These are phyloP conservation scores for Fusarium armeniacum DNA, from an alignment of 2,329 filamentous ascomycete genomes.

Conservation along the genomic window DNA sequence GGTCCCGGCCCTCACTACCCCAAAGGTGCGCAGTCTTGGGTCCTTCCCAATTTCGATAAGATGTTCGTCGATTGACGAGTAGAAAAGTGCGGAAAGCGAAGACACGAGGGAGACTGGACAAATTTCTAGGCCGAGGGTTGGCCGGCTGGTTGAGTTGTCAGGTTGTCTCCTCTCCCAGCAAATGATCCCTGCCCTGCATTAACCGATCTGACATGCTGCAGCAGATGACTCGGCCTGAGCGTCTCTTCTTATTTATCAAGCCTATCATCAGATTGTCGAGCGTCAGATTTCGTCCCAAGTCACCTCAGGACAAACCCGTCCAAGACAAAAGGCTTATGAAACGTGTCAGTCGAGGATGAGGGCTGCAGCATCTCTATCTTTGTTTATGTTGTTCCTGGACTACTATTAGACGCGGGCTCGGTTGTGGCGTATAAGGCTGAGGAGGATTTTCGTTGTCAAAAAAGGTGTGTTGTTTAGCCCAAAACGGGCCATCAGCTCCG, in stretches of 20 bases:
- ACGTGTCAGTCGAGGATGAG: slow-evolving; percentile 23
- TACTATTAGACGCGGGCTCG: slow-evolving; percentile 7
- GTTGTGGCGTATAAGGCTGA: slow-evolving; percentile 33
- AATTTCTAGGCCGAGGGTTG: neutral
- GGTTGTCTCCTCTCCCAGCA: slow-evolving; percentile 5
- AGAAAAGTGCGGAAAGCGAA: slow-evolving; percentile 12
- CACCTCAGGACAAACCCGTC: neutral
- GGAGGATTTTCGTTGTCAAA: neutral
- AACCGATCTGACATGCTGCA: slow-evolving; percentile 21
- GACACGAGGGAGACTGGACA: neutral
- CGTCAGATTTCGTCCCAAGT: slow-evolving; percentile 3
- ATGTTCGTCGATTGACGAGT: slow-evolving; percentile 14
- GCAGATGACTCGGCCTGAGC: slow-evolving; percentile 8
- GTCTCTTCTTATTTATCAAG: neutral
- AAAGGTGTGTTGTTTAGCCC: slow-evolving; percentile 6
- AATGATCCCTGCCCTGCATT: slow-evolving; percentile 22
- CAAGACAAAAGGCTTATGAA: slow-evolving; percentile 23
- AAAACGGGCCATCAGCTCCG: slow-evolving; percentile 23
- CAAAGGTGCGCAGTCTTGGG: neutral
- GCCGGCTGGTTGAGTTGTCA: slow-evolving; percentile 8
- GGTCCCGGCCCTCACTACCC: neutral
- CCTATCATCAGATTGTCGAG: neutral
- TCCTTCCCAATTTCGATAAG: slow-evolving; percentile 8
- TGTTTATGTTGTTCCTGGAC: neutral
- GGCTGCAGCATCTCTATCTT: neutral